Conservation (phyloP, 805 yeast species). For the Monosporozyma servazzii region DNA sequence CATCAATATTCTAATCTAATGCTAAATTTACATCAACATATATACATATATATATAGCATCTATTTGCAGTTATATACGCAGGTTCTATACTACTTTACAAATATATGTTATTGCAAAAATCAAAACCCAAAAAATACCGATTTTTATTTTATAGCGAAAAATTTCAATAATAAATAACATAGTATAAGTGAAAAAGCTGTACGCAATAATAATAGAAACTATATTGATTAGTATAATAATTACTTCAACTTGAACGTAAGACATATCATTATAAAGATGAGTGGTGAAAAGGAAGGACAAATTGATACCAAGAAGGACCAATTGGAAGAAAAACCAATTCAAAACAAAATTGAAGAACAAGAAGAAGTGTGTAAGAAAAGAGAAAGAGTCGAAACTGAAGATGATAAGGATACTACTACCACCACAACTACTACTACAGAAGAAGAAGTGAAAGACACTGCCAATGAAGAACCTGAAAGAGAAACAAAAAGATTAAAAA, state of each 20-base stretch:
- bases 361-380: constrained; percentile 3
- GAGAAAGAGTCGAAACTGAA: constrained; percentile 14
- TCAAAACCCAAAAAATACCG: too few relatives aligned
- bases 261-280: background rate
- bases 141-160: background rate
- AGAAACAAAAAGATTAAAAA: background rate
- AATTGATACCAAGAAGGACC: background rate
- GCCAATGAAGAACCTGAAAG: background rate
- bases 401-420: constrained; percentile 9
- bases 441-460: constrained; percentile 5
- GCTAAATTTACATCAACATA: too few relatives aligned
- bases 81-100: too few relatives aligned
- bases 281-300: background rate
- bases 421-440: background rate
- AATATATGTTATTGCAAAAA: too few relatives aligned
- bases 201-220: background rate
- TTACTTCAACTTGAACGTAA: too few relatives aligned
- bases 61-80: too few relatives aligned
- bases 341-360: background rate
- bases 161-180: background rate
- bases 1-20: too few relatives aligned
- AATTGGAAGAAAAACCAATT: background rate
- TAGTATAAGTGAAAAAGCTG: background rate
- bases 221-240: too few relatives aligned
- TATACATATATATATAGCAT: too few relatives aligned